Percentiles rank a stretch among this genome's conserved stretches.
phyloP scores from a whole-genome alignment of 202 grass and related monocot species.

The Elaeis oleifera region DNA sequence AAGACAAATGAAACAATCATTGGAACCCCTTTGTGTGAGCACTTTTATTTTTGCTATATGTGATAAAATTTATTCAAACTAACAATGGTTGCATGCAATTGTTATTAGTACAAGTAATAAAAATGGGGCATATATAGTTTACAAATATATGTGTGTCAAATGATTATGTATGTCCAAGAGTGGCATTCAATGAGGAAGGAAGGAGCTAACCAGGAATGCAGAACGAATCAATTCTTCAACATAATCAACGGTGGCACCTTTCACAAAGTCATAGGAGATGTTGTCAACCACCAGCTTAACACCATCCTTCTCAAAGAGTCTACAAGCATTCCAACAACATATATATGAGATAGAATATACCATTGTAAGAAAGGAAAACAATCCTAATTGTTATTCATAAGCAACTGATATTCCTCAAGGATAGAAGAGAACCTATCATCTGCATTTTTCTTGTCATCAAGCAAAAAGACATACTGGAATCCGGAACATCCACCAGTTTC shows the following conservation, averaged over 20 bases:
- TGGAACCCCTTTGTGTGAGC: too few relatives aligned
- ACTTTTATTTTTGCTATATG: too few relatives aligned
- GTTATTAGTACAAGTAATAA: too few relatives aligned
- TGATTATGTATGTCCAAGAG: too few relatives aligned
- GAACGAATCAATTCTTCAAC: slow-evolving; percentile 73
- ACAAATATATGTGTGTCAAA: too few relatives aligned
- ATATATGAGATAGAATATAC: neutral
- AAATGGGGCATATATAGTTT: too few relatives aligned
- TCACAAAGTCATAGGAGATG: slow-evolving; percentile 80
- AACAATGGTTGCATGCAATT: too few relatives aligned
- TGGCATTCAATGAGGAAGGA: neutral
- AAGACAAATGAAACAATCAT: too few relatives aligned
- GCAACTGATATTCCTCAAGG: slow-evolving; percentile 1
- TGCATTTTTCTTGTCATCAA: slow-evolving; percentile 53
- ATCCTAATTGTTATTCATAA: neutral
- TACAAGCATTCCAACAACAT: slow-evolving; percentile 23
- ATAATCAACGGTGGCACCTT: slow-evolving; percentile 71
- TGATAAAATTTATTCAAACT: too few relatives aligned
- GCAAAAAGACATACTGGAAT: slow-evolving; percentile 73
- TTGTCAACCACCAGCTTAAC: slow-evolving; percentile 67
- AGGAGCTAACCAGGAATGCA: slow-evolving; percentile 48
- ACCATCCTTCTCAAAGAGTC: slow-evolving; percentile 69
- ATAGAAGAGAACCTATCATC: slow-evolving; percentile 43
- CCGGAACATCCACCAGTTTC: slow-evolving; percentile 89
- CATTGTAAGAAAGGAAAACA: slow-evolving; percentile 14